Conservation (phyloP, 2,329 filamentous ascomycete species). For the Bipolaris sorokiniana region DNA sequence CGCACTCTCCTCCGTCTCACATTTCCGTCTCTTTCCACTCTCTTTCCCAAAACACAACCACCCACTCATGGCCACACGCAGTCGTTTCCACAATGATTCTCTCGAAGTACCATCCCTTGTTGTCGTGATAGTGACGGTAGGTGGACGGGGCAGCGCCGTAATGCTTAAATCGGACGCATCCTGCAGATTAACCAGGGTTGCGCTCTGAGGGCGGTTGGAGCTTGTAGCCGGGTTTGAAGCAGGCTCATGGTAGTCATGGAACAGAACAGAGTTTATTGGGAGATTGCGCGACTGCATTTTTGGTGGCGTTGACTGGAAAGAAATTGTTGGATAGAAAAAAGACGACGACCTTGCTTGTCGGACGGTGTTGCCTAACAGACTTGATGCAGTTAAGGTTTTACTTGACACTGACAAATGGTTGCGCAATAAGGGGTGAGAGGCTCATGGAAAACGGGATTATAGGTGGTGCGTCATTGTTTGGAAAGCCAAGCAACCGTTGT, state of each 20-base stretch:
- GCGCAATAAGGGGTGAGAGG: not conserved
- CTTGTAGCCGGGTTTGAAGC: not conserved
- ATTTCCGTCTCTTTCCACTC: no score
- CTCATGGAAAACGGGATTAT: not conserved
- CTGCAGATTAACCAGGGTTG: slow-evolving; percentile 12
- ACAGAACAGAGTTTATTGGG: slow-evolving; percentile 18
- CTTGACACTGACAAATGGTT: not conserved
- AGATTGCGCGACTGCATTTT: slow-evolving; percentile 15
- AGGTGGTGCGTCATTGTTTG: no score
- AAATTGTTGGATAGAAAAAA: not conserved
- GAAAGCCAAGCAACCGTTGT: not conserved
- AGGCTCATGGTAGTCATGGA: not conserved
- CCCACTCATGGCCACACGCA: not conserved
- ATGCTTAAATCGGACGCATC: slow-evolving; percentile 17
- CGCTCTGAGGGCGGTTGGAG: not conserved
- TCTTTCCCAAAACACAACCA: not conserved
- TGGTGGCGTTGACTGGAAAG: not conserved
- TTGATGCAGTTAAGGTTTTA: not conserved
- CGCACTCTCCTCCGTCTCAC: not conserved
- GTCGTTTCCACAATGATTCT: not conserved
- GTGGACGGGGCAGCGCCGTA: slow-evolving; percentile 16
- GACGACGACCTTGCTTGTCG: not conserved
- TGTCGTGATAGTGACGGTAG: not conserved
- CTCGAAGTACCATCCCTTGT: not conserved
- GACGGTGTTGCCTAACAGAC: not conserved